These are phyloP conservation scores for Populus hybrid DNA, from an alignment of 441 rosid species.

Conservation along the genomic window DNA sequence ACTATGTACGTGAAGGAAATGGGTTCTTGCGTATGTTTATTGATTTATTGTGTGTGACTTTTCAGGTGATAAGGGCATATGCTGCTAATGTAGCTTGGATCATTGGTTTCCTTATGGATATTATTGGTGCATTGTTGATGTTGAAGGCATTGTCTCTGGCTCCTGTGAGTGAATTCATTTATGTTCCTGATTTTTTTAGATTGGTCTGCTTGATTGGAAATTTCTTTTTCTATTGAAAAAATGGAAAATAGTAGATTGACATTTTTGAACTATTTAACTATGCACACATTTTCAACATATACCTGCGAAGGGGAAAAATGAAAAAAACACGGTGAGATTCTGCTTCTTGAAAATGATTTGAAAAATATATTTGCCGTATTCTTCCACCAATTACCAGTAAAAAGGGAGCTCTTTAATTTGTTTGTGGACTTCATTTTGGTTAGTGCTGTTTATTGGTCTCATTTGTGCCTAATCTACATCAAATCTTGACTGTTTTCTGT, in stretches of 20 bases:
- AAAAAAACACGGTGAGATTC: background rate
- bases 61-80: conserved; percentile 88
- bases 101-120: conserved; percentile 89
- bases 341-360: background rate
- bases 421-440: background rate
- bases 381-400: background rate
- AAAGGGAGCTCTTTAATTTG: background rate
- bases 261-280: background rate
- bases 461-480: background rate
- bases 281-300: background rate
- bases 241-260: background rate
- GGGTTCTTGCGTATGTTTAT: background rate
- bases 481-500: conserved; percentile 14
- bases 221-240: background rate
- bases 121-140: conserved; percentile 90
- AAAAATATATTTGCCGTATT: background rate
- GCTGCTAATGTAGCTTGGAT: conserved; percentile 81
- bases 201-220: background rate
- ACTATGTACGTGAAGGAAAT: background rate
- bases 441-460: background rate
- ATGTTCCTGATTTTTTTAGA: background rate
- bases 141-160: conserved; percentile 85
- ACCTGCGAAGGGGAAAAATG: background rate
- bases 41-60: conserved; percentile 8
- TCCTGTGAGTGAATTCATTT: conserved; percentile 45